These are phyloP conservation scores for Erodium maritimum DNA, from an alignment of 345 rosid species.

Conservation along the genomic window DNA sequence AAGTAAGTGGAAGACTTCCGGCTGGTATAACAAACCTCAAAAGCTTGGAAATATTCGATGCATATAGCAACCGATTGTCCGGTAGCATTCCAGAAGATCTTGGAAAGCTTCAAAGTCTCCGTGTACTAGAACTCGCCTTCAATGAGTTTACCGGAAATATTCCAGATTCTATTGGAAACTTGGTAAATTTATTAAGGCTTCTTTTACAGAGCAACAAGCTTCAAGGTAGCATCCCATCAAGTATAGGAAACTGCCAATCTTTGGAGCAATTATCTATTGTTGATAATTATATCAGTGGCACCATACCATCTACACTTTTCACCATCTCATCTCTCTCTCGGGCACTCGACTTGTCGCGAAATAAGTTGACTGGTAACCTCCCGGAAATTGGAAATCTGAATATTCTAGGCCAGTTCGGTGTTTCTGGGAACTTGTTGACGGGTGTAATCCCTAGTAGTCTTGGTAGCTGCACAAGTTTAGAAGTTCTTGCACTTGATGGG, in stretches of 20 bases:
- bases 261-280: not conserved
- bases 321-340: conserved; percentile 7
- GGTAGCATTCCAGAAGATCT: conserved; percentile 8
- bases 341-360: conserved; percentile 6
- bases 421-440: conserved; percentile 3
- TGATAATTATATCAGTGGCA: conserved; percentile 5
- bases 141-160: conserved; percentile 3
- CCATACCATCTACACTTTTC: conserved; percentile 10
- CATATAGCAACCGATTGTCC: not conserved
- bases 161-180: conserved; percentile 7
- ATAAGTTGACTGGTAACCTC: conserved; percentile 11
- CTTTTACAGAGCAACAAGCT: conserved; percentile 4
- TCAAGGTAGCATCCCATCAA: conserved; percentile 9
- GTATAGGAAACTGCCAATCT: not conserved
- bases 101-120: not conserved
- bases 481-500: not conserved
- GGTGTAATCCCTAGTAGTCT: not conserved
- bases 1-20: conserved; percentile 10
- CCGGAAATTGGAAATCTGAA: conserved; percentile 11
- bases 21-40: not conserved
- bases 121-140: not conserved
- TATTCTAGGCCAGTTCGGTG: not conserved
- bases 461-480: not conserved
- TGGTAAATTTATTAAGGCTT: not conserved
- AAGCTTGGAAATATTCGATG: not conserved